Evolutionary conservation across 2,329 filamentous ascomycete species (phyloP), one percentile per base, ranked within the genome.

Genomic region (Ceratocystis albifundus): DNA sequence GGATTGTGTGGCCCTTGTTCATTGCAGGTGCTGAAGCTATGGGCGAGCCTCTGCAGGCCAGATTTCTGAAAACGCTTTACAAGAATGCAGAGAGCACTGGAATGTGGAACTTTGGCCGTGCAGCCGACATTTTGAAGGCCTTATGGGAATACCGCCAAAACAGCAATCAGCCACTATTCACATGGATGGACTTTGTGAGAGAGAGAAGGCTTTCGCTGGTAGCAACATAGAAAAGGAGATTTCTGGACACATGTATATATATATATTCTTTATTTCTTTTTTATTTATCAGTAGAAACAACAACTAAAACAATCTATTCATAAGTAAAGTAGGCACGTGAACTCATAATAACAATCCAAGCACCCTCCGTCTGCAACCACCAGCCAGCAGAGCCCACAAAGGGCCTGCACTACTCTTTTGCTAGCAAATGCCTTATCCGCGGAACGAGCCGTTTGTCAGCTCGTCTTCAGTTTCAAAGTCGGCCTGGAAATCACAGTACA

Each of bases 401-500:
- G 32, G 8, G 8, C 8, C 32, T 12, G 10, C 12, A 3, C 10
- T 10, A 36, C 32, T 10, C 32, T 3, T 12, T 36, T 36, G 0
- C 32, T 0, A 61, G 12, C 22, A 25, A 17, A n/a, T 44, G 53
- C 10, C 28, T 64, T 15, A 70, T 2, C 69, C 68, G 7, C 68
- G 64, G 50, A 70, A 70, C 12, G 61, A 64, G 3, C 68, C 68
- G 20, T 67, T 68, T 12, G 68, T 62, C 62, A 68, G 32, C 41
- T 59, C 66, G 2, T 69, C 67, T 48, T 70, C 68, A 2, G 68
- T 63, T 55, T 70, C 68, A 44, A 65, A 67, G n/a, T 70, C 68
- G 3, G 67, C 68, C 50, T 69, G 69, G 20, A 71, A 71, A 32
- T 70, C 68, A 8, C 57, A 64, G 48, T 69, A 69, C 5, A 68